A percentile compares a stretch with the other conserved stretches of the same genome.
Conservation (phyloP, 2,329 filamentous ascomycete species). For the Fusarium succisae region DNA sequence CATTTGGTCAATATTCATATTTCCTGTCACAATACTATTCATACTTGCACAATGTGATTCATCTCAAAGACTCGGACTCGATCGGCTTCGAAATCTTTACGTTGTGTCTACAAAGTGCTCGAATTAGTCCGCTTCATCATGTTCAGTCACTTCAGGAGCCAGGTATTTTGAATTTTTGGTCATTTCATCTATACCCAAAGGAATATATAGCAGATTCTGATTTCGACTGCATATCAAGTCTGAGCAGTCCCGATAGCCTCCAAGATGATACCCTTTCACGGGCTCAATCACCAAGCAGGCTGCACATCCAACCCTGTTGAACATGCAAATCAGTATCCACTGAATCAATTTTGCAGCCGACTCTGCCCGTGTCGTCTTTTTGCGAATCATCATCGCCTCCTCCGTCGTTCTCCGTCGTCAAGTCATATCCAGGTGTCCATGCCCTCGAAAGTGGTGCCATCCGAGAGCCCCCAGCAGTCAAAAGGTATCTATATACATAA, state of each 20-base stretch:
- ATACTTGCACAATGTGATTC: background rate
- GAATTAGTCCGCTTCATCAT: background rate
- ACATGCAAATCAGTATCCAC: slow-evolving; percentile 20
- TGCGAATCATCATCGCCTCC: slow-evolving; percentile 26
- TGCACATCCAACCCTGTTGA: slow-evolving; percentile 28
- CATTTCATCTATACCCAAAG: slow-evolving; percentile 51
- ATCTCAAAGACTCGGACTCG: background rate
- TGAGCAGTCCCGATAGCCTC: slow-evolving; percentile 23
- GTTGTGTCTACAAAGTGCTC: background rate
- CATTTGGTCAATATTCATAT: slow-evolving; percentile 33
- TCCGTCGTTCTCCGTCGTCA: slow-evolving; percentile 37
- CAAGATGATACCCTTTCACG: slow-evolving; percentile 15
- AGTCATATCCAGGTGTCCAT: slow-evolving; percentile 42
- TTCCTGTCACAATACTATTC: slow-evolving; percentile 10
- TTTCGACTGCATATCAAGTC: slow-evolving; percentile 33
- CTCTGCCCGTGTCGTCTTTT: slow-evolving; percentile 32
- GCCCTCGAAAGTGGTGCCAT: slow-evolving; percentile 19
- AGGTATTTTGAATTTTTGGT: slow-evolving; percentile 41
- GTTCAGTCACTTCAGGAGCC: background rate
- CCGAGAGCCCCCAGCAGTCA: slow-evolving; percentile 32
- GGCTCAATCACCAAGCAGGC: slow-evolving; percentile 15
- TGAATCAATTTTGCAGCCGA: slow-evolving; percentile 37
- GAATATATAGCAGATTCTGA: slow-evolving; percentile 49
- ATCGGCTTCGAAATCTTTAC: background rate
- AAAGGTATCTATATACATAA: slow-evolving; percentile 42